phyloP scores from a whole-genome alignment of 371 early-diverging fungal species.

The Lichtheimia corymbifera region DNA sequence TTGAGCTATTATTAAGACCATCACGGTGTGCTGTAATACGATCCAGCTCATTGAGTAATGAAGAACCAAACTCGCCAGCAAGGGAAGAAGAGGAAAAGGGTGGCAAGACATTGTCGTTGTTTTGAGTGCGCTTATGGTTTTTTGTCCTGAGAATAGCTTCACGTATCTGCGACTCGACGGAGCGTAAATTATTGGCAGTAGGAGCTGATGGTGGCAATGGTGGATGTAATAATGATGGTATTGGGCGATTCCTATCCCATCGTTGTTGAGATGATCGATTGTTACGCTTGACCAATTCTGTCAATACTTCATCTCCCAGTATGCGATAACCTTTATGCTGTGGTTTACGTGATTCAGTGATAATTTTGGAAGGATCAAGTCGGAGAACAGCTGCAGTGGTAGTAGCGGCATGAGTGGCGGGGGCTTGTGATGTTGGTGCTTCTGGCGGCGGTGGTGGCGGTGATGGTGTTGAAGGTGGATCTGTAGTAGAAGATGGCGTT shows the following conservation, averaged over 20 bases:
- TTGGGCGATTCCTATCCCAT: neutral
- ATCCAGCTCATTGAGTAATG: neutral
- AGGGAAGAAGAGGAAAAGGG: neutral
- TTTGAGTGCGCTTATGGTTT: neutral
- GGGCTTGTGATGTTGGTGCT: no score
- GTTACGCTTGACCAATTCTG: constrained; percentile 3
- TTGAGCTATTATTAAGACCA: no score
- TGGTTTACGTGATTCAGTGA: neutral
- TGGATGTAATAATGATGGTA: neutral
- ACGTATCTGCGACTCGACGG: constrained; percentile 1
- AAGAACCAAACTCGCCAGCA: neutral
- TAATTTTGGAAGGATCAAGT: neutral
- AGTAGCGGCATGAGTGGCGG: no score
- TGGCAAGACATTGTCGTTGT: neutral
- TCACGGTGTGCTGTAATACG: neutral
- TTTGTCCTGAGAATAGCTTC: neutral
- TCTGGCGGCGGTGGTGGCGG: no score
- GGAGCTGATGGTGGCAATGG: neutral
- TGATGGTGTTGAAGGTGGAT: neutral
- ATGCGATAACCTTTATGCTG: constrained; percentile 4
- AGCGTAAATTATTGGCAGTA: neutral
- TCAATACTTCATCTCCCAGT: constrained; percentile 10
- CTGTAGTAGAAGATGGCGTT: neutral
- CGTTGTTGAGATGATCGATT: neutral
- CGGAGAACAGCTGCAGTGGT: neutral